Conservation (phyloP, 371 early-diverging fungal species). For the Dinochytrium kinnereticum region DNA sequence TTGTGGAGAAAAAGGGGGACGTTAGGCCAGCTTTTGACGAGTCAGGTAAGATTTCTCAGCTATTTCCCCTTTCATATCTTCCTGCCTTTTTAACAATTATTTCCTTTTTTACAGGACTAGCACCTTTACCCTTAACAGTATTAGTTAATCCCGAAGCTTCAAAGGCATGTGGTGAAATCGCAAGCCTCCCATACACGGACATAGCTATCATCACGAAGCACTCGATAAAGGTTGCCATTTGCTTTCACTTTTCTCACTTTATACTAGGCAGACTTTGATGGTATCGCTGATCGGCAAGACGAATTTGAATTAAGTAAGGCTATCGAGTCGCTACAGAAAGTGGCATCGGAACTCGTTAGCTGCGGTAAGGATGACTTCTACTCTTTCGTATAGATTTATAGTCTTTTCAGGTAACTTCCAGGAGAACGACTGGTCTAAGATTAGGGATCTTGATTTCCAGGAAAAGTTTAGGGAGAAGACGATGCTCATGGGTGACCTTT, state of each 20-base stretch:
- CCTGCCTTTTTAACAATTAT: not conserved
- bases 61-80: not conserved
- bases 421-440: conserved; percentile 63
- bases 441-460: conserved; percentile 86
- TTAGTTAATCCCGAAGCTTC: conserved; percentile 58
- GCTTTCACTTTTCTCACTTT: not conserved
- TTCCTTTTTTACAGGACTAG: conserved; percentile 28
- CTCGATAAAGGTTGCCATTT: conserved; percentile 32
- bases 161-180: conserved; percentile 54
- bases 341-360: conserved; percentile 55
- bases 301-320: conserved; percentile 54
- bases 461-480: conserved; percentile 64
- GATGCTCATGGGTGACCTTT: conserved; percentile 50
- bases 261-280: conserved; percentile 58
- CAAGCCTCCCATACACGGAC: conserved; percentile 66
- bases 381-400: conserved; percentile 7
- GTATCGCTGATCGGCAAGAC: conserved; percentile 56
- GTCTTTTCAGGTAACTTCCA: conserved; percentile 31
- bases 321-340: conserved; percentile 59
- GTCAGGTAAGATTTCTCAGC: conserved; percentile 15
- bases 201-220: conserved; percentile 67
- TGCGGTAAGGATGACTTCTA: conserved; percentile 9
- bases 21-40: conserved; percentile 7
- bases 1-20: conserved; percentile 24
- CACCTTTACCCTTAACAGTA: conserved; percentile 69